phyloP scores from a whole-genome alignment of 352 stramenopile species.

The Phytophthora crassamura region DNA sequence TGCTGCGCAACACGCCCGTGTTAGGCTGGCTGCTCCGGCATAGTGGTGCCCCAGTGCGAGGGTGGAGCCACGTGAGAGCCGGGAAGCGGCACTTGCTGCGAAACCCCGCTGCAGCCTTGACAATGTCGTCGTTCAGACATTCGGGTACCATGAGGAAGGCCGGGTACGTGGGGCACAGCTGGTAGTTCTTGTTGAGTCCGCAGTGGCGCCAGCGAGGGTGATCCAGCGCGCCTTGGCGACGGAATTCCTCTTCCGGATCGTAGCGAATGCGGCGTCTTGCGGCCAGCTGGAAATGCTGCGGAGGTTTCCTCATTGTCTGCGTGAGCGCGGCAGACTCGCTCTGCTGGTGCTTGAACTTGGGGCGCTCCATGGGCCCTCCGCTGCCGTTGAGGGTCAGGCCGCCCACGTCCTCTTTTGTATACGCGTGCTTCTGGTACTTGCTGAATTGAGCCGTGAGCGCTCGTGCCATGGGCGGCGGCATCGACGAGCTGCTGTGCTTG shows the following conservation, averaged over 20 bases:
- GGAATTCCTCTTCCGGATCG: constrained; percentile 66
- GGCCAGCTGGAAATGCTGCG: constrained; percentile 43
- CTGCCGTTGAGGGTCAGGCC: constrained; percentile 12
- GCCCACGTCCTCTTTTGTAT: constrained; percentile 31
- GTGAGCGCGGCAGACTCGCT: constrained; percentile 42
- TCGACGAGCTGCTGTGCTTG: constrained; percentile 48
- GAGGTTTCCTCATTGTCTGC: constrained; percentile 38
- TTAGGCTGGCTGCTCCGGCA: constrained; percentile 96
- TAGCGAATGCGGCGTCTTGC: constrained; percentile 78
- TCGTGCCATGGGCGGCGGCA: constrained; percentile 42
- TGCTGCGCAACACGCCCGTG: constrained; percentile 94
- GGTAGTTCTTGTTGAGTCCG: constrained; percentile 69
- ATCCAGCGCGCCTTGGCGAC: constrained; percentile 61
- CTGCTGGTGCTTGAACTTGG: constrained; percentile 52
- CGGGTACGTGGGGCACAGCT: constrained; percentile 79
- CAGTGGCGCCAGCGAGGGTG: constrained; percentile 77
- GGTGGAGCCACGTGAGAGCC: constrained; percentile 92
- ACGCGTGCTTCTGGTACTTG: constrained; percentile 48
- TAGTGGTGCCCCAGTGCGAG: constrained; percentile 89
- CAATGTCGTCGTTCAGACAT: constrained; percentile 67
- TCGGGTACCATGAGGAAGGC: constrained; percentile 75
- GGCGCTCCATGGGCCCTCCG: constrained; percentile 21
- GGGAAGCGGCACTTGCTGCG: constrained; percentile 83
- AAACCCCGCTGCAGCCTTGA: constrained; percentile 70
- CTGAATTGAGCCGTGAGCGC: constrained; percentile 37